Evolutionary conservation across 768 basidiomycete species (phyloP).

Genomic region (Crepidotus variabilis): DNA sequence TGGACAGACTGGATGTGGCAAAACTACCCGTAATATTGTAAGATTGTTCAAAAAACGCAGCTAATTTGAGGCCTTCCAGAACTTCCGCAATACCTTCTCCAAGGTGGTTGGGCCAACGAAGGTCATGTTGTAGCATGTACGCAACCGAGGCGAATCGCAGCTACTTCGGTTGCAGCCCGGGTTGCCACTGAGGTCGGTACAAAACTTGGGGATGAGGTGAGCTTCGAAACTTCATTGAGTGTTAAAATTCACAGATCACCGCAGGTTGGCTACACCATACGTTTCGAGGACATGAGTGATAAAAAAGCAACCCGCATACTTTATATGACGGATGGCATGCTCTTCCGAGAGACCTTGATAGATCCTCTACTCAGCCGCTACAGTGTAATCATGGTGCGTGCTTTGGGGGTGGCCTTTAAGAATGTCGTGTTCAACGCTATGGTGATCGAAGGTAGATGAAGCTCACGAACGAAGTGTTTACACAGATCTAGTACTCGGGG

Average conservation of each 20-base stretch:
- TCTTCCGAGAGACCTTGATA: conserved; percentile 89
- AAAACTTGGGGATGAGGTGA: conserved; percentile 83
- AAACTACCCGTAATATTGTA: conserved; percentile 82
- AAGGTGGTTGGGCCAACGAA: conserved; percentile 87
- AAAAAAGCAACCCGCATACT: conserved; percentile 85
- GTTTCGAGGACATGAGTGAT: conserved; percentile 90
- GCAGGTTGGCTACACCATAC: conserved; percentile 95
- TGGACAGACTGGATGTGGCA: conserved; percentile 95
- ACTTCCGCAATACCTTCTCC: conserved; percentile 90
- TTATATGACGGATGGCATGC: conserved; percentile 98
- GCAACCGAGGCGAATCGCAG: conserved; percentile 90
- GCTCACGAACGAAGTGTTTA: conserved; percentile 97
- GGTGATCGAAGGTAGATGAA: conserved; percentile 76
- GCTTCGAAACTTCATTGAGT: conserved; percentile 10
- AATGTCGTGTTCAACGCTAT: background rate
- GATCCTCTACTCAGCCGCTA: conserved; percentile 92
- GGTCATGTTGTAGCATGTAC: conserved; percentile 90
- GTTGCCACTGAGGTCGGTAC: conserved; percentile 93
- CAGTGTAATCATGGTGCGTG: conserved; percentile 87
- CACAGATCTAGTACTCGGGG: conserved; percentile 87
- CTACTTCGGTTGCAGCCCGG: conserved; percentile 88
- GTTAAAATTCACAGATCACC: background rate
- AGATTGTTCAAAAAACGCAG: conserved; percentile 8
- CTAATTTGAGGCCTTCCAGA: conserved; percentile 55
- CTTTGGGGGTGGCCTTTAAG: background rate